Evolutionary conservation across 1,139 yeast species (phyloP), one percentile per base, ranked within the genome.

Genomic region (Candida neerlandica): DNA sequence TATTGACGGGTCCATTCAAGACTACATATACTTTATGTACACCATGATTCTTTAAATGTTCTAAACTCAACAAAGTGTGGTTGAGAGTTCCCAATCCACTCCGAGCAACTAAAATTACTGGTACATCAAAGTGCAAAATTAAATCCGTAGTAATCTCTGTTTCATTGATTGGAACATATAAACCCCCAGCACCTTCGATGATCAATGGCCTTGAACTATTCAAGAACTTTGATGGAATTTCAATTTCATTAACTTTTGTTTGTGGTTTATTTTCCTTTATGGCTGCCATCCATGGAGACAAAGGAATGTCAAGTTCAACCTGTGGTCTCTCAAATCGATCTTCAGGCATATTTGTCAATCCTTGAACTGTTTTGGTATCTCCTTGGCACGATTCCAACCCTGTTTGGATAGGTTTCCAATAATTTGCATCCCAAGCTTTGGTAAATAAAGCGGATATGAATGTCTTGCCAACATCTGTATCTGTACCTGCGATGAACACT

Each of bases 391-490:
- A 35, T 35, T 35, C 26, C 26, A 35, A 35, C 26, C 39, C 39
- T 18, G 39, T 35, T 35, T 35, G 39, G 18, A 35, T 35, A 2
- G 39, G 39, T 14, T 35, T 35, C 39, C 39, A 35, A 35, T 35
- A 35, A 35, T 35, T 35, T 5, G 39, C 39, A 12, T 35, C 26
- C 39, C 39, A 35, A 35, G 39, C 39, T 18, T 35, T 35, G 6
- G 39, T 35, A 6, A 35, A 35, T 18, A 35, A 35, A 5, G 39
- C 39, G 18, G 39, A 35, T 35, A 35, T 18, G 39, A 35, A 35
- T 4, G 39, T 35, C 39, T 35, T 35, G 12, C 39, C 39, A 18
- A 35, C 39, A 35, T 35, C 39, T n/a, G 39, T 35, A 35, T 35
- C 39, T 35, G 39, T 35, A 16, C 39, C 39, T 35, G 39, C 18